phyloP scores from a whole-genome alignment of 2,329 filamentous ascomycete genomes.

The Dactylellina parvicollis region DNA sequence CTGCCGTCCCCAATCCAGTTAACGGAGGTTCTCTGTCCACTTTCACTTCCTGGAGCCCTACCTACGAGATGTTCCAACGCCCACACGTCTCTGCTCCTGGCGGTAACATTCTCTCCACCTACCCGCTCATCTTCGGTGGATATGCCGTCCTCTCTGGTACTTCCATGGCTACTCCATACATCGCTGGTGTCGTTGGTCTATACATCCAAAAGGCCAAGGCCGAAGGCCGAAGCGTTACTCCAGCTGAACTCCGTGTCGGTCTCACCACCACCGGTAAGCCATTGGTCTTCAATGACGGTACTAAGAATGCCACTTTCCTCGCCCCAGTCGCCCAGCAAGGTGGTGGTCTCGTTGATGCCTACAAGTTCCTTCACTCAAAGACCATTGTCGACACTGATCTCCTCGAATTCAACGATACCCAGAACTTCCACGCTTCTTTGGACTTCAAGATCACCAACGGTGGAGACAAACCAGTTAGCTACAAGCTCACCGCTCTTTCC shows the following conservation, averaged over 20 bases:
- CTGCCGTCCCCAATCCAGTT: slow-evolving; percentile 43
- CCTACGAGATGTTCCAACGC: slow-evolving; percentile 69
- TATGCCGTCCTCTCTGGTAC: slow-evolving; percentile 69
- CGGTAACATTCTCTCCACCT: slow-evolving; percentile 70
- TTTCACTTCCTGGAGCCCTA: slow-evolving; percentile 71
- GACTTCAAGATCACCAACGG: slow-evolving; percentile 70
- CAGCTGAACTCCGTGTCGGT: slow-evolving; percentile 63
- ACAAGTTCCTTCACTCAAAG: slow-evolving; percentile 68
- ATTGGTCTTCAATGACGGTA: slow-evolving; percentile 63
- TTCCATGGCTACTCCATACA: slow-evolving; percentile 70
- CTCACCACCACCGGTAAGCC: slow-evolving; percentile 65
- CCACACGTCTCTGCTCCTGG: slow-evolving; percentile 69
- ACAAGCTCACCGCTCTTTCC: slow-evolving; percentile 66
- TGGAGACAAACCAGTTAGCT: slow-evolving; percentile 65
- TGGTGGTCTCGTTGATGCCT: slow-evolving; percentile 70
- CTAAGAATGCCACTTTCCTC: slow-evolving; percentile 57
- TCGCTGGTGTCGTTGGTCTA: slow-evolving; percentile 68
- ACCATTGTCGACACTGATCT: slow-evolving; percentile 68
- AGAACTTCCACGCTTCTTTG: slow-evolving; percentile 65
- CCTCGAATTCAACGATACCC: slow-evolving; percentile 73
- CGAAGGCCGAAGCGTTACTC: slow-evolving; percentile 62
- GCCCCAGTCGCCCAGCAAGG: slow-evolving; percentile 71
- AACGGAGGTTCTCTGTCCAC: slow-evolving; percentile 67
- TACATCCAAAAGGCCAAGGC: slow-evolving; percentile 65
- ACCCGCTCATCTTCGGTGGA: slow-evolving; percentile 62